A percentile compares a stretch with the other conserved stretches of the same genome.
Conservation (phyloP, 768 basidiomycete species). For the Agrocybe pediades region DNA sequence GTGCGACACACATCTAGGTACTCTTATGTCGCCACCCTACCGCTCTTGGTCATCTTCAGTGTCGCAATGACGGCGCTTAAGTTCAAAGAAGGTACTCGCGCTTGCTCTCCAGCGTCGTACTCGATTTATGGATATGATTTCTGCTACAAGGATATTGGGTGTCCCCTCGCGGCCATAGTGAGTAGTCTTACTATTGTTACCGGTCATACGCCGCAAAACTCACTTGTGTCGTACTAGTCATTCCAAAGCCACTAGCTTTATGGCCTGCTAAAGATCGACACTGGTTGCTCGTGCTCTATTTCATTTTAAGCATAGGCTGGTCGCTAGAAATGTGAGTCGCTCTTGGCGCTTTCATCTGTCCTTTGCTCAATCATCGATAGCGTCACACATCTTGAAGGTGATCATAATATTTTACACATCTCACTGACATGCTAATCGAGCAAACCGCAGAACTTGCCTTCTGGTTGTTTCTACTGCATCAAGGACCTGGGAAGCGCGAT, state of each 20-base stretch:
- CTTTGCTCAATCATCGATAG: slow-evolving; percentile 34
- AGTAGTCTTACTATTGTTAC: slow-evolving; percentile 11
- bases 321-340: slow-evolving; percentile 69
- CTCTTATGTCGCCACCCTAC: slow-evolving; percentile 75
- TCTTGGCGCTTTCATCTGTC: not conserved
- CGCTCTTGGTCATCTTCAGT: slow-evolving; percentile 64
- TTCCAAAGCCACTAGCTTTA: slow-evolving; percentile 54
- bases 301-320: slow-evolving; percentile 75
- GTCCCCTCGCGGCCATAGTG: slow-evolving; percentile 34
- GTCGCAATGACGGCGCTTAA: slow-evolving; percentile 66
- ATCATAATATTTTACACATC: not conserved
- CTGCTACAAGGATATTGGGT: slow-evolving; percentile 43
- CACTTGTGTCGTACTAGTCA: slow-evolving; percentile 37
- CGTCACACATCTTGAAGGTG: slow-evolving; percentile 82
- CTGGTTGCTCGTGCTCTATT: slow-evolving; percentile 70
- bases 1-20: slow-evolving; percentile 45
- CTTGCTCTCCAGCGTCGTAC: not conserved
- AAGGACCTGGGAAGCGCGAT: slow-evolving; percentile 66
- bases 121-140: not conserved
- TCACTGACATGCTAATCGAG: not conserved
- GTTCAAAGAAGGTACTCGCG: slow-evolving; percentile 66
- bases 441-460: slow-evolving; percentile 64
- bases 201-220: not conserved
- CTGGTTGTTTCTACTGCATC: slow-evolving; percentile 82
- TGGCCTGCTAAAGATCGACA: slow-evolving; percentile 48